A percentile compares a stretch with the other conserved stretches of the same genome.
These are phyloP conservation scores for Talaromyces marneffei DNA, from an alignment of 2,329 filamentous ascomycete species.

Conservation along the genomic window DNA sequence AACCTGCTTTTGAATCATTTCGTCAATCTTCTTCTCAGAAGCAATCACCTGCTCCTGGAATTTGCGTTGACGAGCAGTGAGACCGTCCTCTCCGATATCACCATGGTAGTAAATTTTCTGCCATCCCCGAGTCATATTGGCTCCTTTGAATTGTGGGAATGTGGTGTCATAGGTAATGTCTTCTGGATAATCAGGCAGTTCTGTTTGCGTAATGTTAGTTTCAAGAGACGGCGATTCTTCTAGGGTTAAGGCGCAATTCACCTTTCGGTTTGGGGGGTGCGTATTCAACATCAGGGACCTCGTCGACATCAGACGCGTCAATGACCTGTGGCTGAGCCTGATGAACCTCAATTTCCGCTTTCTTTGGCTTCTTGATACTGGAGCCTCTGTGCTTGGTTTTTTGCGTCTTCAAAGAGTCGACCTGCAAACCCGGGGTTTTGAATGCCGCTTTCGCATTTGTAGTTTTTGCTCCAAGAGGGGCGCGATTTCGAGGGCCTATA, in stretches of 20 bases:
- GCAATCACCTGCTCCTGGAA: slow-evolving; percentile 60
- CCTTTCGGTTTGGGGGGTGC: slow-evolving; percentile 67
- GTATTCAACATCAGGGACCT: slow-evolving; percentile 78
- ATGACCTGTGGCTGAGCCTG: slow-evolving; percentile 45
- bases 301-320: slow-evolving; percentile 42
- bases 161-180: slow-evolving; percentile 45
- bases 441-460: slow-evolving; percentile 80
- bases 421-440: slow-evolving; percentile 61
- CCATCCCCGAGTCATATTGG: slow-evolving; percentile 49
- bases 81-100: slow-evolving; percentile 48
- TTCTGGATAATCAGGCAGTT: slow-evolving; percentile 41
- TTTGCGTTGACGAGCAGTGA: slow-evolving; percentile 63
- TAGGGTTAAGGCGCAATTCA: slow-evolving; percentile 25
- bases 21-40: slow-evolving; percentile 59
- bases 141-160: slow-evolving; percentile 49
- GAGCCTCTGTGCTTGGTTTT: slow-evolving; percentile 57
- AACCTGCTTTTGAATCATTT: slow-evolving; percentile 61
- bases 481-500: slow-evolving; percentile 63
- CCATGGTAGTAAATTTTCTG: slow-evolving; percentile 46
- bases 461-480: slow-evolving; percentile 86
- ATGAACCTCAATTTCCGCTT: slow-evolving; percentile 47
- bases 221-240: neutral
- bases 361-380: slow-evolving; percentile 56
- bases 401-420: slow-evolving; percentile 53
- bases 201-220: slow-evolving; percentile 47